A percentile compares a stretch with the other conserved stretches of the same genome.
Conservation (phyloP, 148 eudicot species). For the Rhododendron henanense region DNA sequence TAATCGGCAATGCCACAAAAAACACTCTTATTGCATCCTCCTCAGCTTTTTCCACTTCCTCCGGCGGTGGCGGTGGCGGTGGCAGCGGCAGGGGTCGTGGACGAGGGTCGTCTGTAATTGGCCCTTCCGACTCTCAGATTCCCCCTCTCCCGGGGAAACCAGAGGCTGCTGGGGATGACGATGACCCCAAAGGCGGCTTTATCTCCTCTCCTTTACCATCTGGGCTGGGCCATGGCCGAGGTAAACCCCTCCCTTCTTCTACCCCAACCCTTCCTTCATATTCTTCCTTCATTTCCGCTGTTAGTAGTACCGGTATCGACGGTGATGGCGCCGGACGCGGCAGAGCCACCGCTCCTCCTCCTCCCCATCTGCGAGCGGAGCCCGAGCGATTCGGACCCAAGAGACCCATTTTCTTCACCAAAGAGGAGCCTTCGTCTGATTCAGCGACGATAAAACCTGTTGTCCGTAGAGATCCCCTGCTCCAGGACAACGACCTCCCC, state of each 20-base stretch:
- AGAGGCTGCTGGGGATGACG: constrained; percentile 7
- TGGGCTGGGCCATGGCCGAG: constrained; percentile 60
- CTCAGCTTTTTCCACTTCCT: constrained; percentile 47
- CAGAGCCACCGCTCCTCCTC: constrained; percentile 24
- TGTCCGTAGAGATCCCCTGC: constrained; percentile 8
- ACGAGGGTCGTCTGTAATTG: constrained; percentile 15
- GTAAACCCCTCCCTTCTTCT: constrained; percentile 33
- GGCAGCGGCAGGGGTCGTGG: constrained; percentile 62
- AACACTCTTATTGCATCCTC: constrained; percentile 20
- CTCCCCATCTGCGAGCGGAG: constrained; percentile 13
- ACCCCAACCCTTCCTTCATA: constrained; percentile 33
- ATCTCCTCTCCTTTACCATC: constrained; percentile 10
- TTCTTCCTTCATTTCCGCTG: constrained; percentile 29
- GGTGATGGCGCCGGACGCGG: constrained; percentile 38
- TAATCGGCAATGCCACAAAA: constrained; percentile 20
- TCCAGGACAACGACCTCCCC: constrained; percentile 29
- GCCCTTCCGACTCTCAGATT: constrained; percentile 20
- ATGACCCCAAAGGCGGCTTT: neutral
- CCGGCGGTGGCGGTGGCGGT: constrained; percentile 46
- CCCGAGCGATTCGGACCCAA: constrained; percentile 23
- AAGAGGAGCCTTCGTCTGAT: constrained; percentile 15
- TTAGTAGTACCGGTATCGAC: constrained; percentile 1
- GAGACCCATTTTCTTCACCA: constrained; percentile 32
- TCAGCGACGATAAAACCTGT: neutral
- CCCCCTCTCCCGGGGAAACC: constrained; percentile 14